phyloP scores from a whole-genome alignment of 495 filamentous ascomycete genomes.

The Tuber aestivum region DNA sequence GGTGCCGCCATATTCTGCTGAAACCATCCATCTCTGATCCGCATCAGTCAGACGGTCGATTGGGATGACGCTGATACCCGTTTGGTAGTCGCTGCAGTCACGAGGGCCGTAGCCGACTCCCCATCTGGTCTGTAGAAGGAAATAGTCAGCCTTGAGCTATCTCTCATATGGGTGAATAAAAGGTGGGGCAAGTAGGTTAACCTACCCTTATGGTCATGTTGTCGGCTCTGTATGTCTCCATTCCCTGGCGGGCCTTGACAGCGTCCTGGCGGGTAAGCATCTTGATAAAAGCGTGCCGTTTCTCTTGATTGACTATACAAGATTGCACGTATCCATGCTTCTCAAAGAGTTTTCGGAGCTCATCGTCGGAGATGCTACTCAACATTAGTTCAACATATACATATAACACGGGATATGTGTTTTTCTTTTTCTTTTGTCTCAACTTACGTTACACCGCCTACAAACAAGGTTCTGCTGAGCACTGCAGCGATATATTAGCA shows the following conservation, averaged over 20 bases:
- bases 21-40: conserved; percentile 95
- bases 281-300: conserved; percentile 97
- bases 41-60: conserved; percentile 89
- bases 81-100: conserved; percentile 93
- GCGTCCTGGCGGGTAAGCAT: conserved; percentile 88
- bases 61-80: conserved; percentile 87
- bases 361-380: conserved; percentile 65
- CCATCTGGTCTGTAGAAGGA: conserved; percentile 69
- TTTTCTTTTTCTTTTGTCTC: conserved; percentile 5
- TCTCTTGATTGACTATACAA: conserved; percentile 95
- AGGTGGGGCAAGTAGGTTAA: conserved; percentile 12
- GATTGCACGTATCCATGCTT: conserved; percentile 84
- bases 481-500: conserved; percentile 50
- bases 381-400: conserved; percentile 23
- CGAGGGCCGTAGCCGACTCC: conserved; percentile 95
- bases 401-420: background rate
- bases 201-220: conserved; percentile 76
- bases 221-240: conserved; percentile 69
- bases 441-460: conserved; percentile 88
- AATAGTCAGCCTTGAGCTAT: conserved; percentile 36
- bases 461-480: conserved; percentile 88
- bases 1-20: conserved; percentile 85
- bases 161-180: background rate
- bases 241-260: conserved; percentile 74
- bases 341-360: conserved; percentile 70